These are phyloP conservation scores for Fusarium xylarioides DNA, from an alignment of 2,329 filamentous ascomycete genomes.

Conservation along the genomic window DNA sequence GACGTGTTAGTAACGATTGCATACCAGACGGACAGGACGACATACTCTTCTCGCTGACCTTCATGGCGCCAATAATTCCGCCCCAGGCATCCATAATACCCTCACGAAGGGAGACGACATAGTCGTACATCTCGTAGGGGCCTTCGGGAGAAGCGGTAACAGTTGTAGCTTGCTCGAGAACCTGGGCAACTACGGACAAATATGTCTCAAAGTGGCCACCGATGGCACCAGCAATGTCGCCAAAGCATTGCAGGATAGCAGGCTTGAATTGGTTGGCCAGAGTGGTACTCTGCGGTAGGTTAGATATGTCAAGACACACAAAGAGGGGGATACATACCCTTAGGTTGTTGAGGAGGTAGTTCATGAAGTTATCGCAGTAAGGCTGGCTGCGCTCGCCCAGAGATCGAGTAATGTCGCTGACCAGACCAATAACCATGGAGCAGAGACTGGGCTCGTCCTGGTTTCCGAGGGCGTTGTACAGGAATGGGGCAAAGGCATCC, in stretches of 20 bases:
- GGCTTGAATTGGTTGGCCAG: slow-evolving; percentile 97
- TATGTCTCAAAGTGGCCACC: slow-evolving; percentile 92
- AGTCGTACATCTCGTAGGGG: slow-evolving; percentile 95
- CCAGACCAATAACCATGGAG: slow-evolving; percentile 96
- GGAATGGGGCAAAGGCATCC: slow-evolving; percentile 90
- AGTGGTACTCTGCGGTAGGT: slow-evolving; percentile 71
- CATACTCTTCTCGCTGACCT: slow-evolving; percentile 79
- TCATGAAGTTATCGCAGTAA: slow-evolving; percentile 98
- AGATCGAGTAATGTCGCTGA: slow-evolving; percentile 94
- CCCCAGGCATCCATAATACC: slow-evolving; percentile 99
- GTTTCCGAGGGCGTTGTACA: slow-evolving; percentile 94
- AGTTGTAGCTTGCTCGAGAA: slow-evolving; percentile 89
- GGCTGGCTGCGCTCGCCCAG: slow-evolving; percentile 90
- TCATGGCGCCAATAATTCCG: slow-evolving; percentile 95
- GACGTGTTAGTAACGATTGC: slow-evolving; percentile 40
- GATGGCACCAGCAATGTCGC: slow-evolving; percentile 96
- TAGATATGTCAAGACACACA: slow-evolving; percentile 5
- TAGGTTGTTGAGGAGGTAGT: slow-evolving; percentile 92
- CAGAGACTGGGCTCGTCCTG: slow-evolving; percentile 94
- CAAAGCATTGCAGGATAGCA: slow-evolving; percentile 96
- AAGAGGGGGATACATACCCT: slow-evolving; percentile 64
- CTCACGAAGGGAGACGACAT: slow-evolving; percentile 92
- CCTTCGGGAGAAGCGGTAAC: slow-evolving; percentile 83
- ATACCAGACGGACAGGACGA: slow-evolving; percentile 32
- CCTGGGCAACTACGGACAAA: slow-evolving; percentile 88